Base-by-base conservation (phyloP, 108 stramenopile species). In the Hondaea fermentalgiana region DNA sequence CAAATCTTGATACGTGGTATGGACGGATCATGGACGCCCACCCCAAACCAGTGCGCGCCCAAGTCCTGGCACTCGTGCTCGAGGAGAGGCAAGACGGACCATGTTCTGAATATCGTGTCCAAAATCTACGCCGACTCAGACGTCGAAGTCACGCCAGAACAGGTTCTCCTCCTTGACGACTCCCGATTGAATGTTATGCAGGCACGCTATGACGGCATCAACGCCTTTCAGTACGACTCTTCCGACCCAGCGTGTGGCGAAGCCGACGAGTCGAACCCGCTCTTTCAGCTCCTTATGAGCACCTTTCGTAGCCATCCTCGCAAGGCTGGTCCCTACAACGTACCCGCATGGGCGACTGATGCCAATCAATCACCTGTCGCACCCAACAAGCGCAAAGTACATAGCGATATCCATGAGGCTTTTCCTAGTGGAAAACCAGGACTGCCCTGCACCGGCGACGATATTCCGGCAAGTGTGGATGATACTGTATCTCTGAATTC, bases 41-140 rank as follows among this genome's bases (percentile, higher is more conserved):
- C 49, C 12, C 76, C 76, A 12, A 25, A 14, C 12, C 19, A 83
- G 23, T 53, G 76, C 4, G 51, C 76, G 25, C 76, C 76, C 45
- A 83, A 53, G 4, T 53, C 49, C 19, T 83, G 76, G 76, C 45
- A 53, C 6, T 6, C 45, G 0, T 83, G 76, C 76, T 83, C 76
- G 10, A 83, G 76, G 76, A 43, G 76, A n/a, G 76, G 76, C 12
- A 83, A 83, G 51, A 83, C 51, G 19, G 76, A 83, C 76, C 76
- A 83, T 35, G 49, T 83, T 35, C 5, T 83, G 43, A n/a, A 12
- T 2, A 45, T 83, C 17, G 76, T 83, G 25, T 25, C 76, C 51
- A 83, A 83, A 28, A 53, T 83, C 4, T 83, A 83, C 51, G 49
- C n/a, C 17, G 76, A 83, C 25, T 83, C 76, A 12, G 76, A 53